Evolutionary conservation across 2,329 filamentous ascomycete genomes (phyloP).

Genomic region (Dothistroma pini): DNA sequence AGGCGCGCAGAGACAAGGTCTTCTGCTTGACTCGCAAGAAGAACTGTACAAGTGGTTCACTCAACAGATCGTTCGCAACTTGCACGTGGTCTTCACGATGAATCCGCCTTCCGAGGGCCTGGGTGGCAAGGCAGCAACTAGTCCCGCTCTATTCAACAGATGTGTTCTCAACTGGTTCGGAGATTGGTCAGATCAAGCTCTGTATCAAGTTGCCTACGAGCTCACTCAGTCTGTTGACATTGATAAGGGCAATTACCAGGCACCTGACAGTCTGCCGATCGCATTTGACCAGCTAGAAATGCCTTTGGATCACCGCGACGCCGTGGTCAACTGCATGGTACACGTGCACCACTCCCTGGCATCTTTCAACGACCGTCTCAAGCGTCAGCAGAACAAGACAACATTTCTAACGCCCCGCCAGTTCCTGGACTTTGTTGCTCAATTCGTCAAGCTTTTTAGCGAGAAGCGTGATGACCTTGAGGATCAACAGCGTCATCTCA

Average conservation of each 20-base stretch:
- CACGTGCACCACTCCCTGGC: constrained; percentile 96
- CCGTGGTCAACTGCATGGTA: constrained; percentile 97
- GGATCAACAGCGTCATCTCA: constrained; percentile 96
- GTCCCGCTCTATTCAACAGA: constrained; percentile 97
- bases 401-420: constrained; percentile 95
- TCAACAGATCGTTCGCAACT: constrained; percentile 96
- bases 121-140: constrained; percentile 93
- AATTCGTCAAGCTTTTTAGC: constrained; percentile 95
- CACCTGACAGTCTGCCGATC: constrained; percentile 87
- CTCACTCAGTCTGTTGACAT: constrained; percentile 95
- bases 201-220: constrained; percentile 96
- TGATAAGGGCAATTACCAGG: constrained; percentile 77
- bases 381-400: constrained; percentile 85
- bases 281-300: constrained; percentile 82
- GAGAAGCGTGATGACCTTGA: constrained; percentile 98
- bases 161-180: constrained; percentile 99
- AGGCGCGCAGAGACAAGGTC: constrained; percentile 90
- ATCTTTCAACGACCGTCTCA: constrained; percentile 79
- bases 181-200: constrained; percentile 98
- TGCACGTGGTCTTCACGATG: constrained; percentile 99
- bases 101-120: constrained; percentile 95
- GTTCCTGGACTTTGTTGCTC: constrained; percentile 95
- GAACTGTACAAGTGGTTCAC: constrained; percentile 99
- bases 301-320: constrained; percentile 84
- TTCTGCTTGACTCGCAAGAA: constrained; percentile 94